A percentile compares a stretch with the other conserved stretches of the same genome.
phyloP scores from a whole-genome alignment of 208 protist species.

The Porcisia hertigi region DNA sequence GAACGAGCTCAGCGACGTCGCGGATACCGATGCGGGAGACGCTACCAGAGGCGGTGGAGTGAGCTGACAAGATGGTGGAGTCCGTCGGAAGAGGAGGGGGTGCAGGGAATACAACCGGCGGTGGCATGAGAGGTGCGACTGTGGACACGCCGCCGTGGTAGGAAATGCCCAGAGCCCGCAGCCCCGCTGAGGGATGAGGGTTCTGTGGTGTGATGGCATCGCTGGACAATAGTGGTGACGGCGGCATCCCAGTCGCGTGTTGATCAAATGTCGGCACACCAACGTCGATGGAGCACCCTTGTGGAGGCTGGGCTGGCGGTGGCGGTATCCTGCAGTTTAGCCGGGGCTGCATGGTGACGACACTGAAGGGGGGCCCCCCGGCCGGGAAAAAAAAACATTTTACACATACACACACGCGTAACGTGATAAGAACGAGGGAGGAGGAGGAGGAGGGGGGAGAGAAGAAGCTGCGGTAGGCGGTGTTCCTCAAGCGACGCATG shows the following conservation, averaged over 20 bases:
- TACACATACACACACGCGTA: not conserved
- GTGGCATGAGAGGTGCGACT: not conserved
- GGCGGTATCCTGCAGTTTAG: not conserved
- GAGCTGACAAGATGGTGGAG: not conserved
- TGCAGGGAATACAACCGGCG: not conserved
- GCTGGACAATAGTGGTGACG: not conserved
- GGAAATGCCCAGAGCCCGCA: not conserved
- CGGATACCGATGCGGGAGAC: slow-evolving; percentile 32
- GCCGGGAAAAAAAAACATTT: not conserved
- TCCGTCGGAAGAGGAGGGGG: not conserved
- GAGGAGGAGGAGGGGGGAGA: not conserved
- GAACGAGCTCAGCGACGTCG: slow-evolving; percentile 67
- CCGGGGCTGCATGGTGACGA: not conserved
- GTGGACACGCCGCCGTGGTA: not conserved
- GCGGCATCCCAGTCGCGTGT: not conserved
- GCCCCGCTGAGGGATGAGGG: not conserved
- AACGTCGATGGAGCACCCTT: not conserved
- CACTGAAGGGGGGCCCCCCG: not conserved
- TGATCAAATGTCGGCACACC: not conserved
- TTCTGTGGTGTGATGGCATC: not conserved
- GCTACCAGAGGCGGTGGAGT: slow-evolving; percentile 5
- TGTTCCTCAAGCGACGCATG: not conserved
- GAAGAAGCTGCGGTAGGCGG: not conserved
- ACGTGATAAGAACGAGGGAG: not conserved
- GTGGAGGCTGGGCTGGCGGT: not conserved